Evolutionary conservation across 2,329 filamentous ascomycete species (phyloP), one percentile per base, ranked within the genome.

Genomic region (Beauveria brongniartii): DNA sequence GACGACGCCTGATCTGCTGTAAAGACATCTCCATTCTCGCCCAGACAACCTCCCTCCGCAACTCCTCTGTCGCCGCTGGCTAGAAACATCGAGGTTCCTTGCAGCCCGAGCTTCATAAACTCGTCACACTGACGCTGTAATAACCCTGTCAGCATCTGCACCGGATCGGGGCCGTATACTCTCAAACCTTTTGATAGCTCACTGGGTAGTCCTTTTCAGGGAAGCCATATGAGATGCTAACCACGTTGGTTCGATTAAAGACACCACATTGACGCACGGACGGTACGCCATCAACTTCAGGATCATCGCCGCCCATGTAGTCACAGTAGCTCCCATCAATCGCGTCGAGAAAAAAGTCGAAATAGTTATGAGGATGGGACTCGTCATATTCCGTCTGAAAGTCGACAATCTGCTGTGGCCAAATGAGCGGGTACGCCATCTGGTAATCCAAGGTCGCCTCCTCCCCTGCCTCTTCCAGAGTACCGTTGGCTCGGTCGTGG

Each of bases 361-460:
- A 48, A 14, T 46, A 48, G 14, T 26, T 26, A 1, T 46, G 12
- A 0, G 40, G 40, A 7, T 46, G 40, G 4, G 41, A 18, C 1
- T n/a, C 9, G 40, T 55, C 37, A n/a, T 64, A 62, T 65, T 68
- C 69, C 16, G 67, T 69, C 40, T 40, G 55, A 64, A 72, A 80
- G 1, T 78, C 67, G 2, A 77, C 75, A 0, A 77, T 70, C n/a
- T 72, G 73, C 65, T 82, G 79, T 1, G 80, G 80, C 68, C 76
- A 82, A 65, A 82, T 77, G 60, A 83, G 70, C 0, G 79, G 77
- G 61, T 78, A 78, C 18, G 73, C 71, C 28, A 78, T 71, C 62
- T 78, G 68, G 60, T 82, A 80, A 65, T 82, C 80, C 14, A 83
- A 74, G 46, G 78, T 75, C 3, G 74, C 71, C 62, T 81, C 78